A percentile compares a stretch with the other conserved stretches of the same genome.
Evolutionary conservation across 139 green algal genomes (phyloP).

Genomic region (Yamagishiella unicocca): DNA sequence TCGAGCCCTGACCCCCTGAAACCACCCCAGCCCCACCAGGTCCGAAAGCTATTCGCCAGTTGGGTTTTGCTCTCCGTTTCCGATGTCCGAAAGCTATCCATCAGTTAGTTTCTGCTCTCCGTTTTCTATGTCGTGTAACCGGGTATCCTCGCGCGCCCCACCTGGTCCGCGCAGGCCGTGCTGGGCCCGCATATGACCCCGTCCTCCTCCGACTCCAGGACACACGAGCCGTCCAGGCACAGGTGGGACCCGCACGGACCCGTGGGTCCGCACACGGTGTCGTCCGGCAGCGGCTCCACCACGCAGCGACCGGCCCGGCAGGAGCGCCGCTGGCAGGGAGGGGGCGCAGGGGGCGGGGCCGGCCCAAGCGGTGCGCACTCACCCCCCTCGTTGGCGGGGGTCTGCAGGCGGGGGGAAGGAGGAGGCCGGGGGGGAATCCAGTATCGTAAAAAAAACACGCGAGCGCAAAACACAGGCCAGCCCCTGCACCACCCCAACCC

Average conservation of each 20-base stretch:
- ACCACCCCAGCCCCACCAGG: too few relatives aligned
- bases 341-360: background rate
- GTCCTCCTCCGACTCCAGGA: background rate
- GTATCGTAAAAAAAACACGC: too few relatives aligned
- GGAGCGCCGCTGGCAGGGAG: background rate
- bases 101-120: too few relatives aligned
- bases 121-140: too few relatives aligned
- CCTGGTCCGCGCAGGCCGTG: background rate
- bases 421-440: too few relatives aligned
- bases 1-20: too few relatives aligned
- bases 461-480: too few relatives aligned
- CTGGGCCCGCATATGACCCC: constrained; percentile 5
- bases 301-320: background rate
- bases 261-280: background rate
- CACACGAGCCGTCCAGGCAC: background rate
- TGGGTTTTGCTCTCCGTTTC: too few relatives aligned
- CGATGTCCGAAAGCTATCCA: too few relatives aligned
- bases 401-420: too few relatives aligned
- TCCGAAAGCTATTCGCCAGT: too few relatives aligned
- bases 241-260: background rate
- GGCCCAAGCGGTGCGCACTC: background rate
- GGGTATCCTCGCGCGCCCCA: background rate
- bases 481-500: too few relatives aligned
- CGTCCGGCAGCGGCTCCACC: background rate
- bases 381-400: background rate